Base-by-base conservation (phyloP, 2,329 filamentous ascomycete genomes). In the Dactylellina sp. region DNA sequence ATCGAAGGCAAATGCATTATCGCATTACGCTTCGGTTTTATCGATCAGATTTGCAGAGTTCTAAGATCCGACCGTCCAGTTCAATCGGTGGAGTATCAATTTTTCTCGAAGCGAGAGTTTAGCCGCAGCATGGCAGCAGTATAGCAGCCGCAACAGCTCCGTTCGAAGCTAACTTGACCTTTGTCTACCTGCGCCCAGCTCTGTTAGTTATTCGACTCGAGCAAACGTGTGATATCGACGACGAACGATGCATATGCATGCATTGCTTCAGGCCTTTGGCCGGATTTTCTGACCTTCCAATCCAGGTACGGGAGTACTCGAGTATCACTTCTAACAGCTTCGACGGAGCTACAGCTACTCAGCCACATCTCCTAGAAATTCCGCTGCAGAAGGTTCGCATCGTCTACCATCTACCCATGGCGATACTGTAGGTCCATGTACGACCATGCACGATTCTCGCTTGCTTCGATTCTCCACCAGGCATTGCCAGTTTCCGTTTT, bases 381-480 rank as follows among this genome's bases (percentile, higher is more conserved):
- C 14, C 42, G 35, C n/a, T 40, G 11, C 11, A 32, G 20, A 47
- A 39, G 63, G 14, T 25, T 50, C 40, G 18, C 35, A 47, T 55
- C 47, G 25, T 44, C 11, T 50, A 44, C 47, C 9, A 7, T 24
- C 12, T 40, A 3, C 6, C 35, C 32, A 16, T 7, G n/a, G 2
- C 11, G 12, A 40, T 6, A 39, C 32, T 20, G 18, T 7, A n/a
- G 28, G 28, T 32, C 4, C 28, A 32, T 32, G 28, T 32, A 32
- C 28, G 25, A 37, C 49, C 32, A 57, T 63, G 59, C 66, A 64
- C 14, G 24, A 61, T 56, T 39, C 66, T 72, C 59, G 66, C 66
- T 72, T 64, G 60, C 52, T 28, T 55, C 12, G 46, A 6, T 50
- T 7, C 55, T 40, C 63, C 44, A 52, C 47, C 42, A 4, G 18